Evolutionary conservation across 1,284 basidiomycete species (phyloP), one percentile per base, ranked within the genome.

Genomic region (Cryptococcus sp.): DNA sequence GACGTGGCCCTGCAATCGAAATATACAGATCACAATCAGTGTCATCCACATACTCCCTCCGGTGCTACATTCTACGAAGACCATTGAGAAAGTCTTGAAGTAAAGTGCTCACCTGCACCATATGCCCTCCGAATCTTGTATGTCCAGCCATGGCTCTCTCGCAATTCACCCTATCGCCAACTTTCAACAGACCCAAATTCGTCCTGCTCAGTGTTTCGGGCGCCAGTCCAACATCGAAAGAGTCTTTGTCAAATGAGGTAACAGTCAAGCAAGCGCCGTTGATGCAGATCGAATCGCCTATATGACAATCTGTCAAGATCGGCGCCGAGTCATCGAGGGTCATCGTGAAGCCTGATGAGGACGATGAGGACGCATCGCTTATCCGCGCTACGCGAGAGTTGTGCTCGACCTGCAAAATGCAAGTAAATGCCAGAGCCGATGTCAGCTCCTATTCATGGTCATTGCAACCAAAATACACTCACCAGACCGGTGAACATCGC

Each of bases 101-200:
- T n/a, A n/a, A n/a, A n/a, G n/a, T 13, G 67, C 83, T 57, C 66
- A 90, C 92, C 84, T 98, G 95, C 6, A 99, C 96, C 74, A 97
- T 94, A 76, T 99, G 95, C 6, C 95, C 95, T 26, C 95, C 95
- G 71, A 99, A 97, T 46, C 95, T 83, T 11, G 87, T 87, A 79
- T 95, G 89, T 1, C 89, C 87, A 16, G 86, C 87, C 92, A 99
- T 94, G 3, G 95, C 95, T 48, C 95, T 85, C 81, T 99, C 95
- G 51, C 95, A 84, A 78, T 99, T 98, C 54, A 98, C 85, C 64
- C 86, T 83, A 67, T 91, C 88, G 5, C 91, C 91, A 8, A 88
- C 86, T 63, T 83, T 84, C 59, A 91, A 82, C 66, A 90, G 70
- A 89, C 92, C 93, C 49, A 99, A 81, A 80, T 98, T 91, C 15